Evolutionary conservation across 805 yeast genomes (phyloP).

Genomic region (Wickerhamomyces pijperi): DNA sequence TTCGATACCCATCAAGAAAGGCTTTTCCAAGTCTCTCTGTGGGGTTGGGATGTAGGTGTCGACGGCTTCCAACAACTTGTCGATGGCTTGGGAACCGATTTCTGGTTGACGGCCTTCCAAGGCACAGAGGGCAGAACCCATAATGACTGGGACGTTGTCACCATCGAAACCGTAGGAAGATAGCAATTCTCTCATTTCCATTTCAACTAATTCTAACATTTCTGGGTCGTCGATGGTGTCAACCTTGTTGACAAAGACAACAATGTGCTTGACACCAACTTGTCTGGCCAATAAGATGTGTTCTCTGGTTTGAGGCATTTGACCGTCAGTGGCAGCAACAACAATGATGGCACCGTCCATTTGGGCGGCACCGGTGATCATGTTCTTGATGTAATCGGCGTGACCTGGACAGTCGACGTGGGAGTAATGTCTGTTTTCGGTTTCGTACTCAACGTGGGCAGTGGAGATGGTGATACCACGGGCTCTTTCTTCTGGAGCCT

Average conservation of each 20-base stretch:
- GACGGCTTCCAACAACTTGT: constrained; percentile 79
- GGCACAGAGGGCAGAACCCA: constrained; percentile 98
- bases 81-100: constrained; percentile 80
- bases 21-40: constrained; percentile 86
- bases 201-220: constrained; percentile 98
- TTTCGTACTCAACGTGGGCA: constrained; percentile 96
- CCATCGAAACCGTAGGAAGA: constrained; percentile 92
- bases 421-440: constrained; percentile 90
- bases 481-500: constrained; percentile 98
- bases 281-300: constrained; percentile 97
- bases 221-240: constrained; percentile 97
- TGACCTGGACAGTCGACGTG: constrained; percentile 99
- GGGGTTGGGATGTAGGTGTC: constrained; percentile 90
- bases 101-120: constrained; percentile 81
- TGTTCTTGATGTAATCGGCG: constrained; percentile 96
- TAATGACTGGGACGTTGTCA: constrained; percentile 92
- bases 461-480: constrained; percentile 98
- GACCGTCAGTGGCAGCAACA: constrained; percentile 98
- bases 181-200: constrained; percentile 98
- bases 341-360: constrained; percentile 99
- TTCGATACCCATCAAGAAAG: constrained; percentile 95
- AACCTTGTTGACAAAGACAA: constrained; percentile 96
- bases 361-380: constrained; percentile 99
- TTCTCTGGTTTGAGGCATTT: constrained; percentile 99
- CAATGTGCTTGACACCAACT: constrained; percentile 96